Conservation (phyloP, 768 basidiomycete genomes). For the Lyophyllum atratum region DNA sequence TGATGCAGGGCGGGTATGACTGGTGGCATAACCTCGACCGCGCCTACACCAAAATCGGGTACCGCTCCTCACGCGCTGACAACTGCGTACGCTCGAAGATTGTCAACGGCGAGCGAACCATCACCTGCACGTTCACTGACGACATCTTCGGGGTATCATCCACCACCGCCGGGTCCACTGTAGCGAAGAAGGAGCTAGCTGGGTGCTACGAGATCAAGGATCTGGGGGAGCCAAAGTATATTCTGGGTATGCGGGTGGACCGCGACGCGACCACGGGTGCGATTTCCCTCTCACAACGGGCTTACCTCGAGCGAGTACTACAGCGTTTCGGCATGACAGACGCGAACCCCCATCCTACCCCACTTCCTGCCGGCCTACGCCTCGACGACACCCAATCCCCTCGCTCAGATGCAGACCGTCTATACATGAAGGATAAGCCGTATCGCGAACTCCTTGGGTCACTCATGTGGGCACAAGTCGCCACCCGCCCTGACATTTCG, state of each 20-base stretch:
- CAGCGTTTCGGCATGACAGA: not conserved
- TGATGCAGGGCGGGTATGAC: conserved; percentile 20
- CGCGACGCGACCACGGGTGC: conserved; percentile 2
- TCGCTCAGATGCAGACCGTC: conserved; percentile 30
- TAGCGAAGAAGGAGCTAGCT: conserved; percentile 17
- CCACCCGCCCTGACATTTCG: too few species aligned
- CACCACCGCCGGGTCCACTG: not conserved
- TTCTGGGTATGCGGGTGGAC: conserved; percentile 16
- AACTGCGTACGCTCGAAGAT: conserved; percentile 13
- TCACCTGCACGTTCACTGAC: too few species aligned
- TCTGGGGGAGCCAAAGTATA: too few species aligned
- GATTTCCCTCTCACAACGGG: conserved; percentile 4
- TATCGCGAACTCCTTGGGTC: too few species aligned
- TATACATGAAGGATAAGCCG: too few species aligned
- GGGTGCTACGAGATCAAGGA: conserved; percentile 16
- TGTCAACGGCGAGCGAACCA: conserved; percentile 9
- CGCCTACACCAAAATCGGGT: conserved; percentile 7
- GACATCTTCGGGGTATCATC: conserved; percentile 17
- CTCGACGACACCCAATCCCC: conserved; percentile 25
- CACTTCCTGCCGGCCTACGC: conserved; percentile 28
- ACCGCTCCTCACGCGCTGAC: conserved; percentile 18
- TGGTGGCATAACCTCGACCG: conserved; percentile 13
- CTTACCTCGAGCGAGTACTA: not conserved
- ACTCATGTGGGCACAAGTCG: too few species aligned
- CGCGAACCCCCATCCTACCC: not conserved